Evolutionary conservation across 805 yeast genomes (phyloP).

Genomic region (Candida germanica): DNA sequence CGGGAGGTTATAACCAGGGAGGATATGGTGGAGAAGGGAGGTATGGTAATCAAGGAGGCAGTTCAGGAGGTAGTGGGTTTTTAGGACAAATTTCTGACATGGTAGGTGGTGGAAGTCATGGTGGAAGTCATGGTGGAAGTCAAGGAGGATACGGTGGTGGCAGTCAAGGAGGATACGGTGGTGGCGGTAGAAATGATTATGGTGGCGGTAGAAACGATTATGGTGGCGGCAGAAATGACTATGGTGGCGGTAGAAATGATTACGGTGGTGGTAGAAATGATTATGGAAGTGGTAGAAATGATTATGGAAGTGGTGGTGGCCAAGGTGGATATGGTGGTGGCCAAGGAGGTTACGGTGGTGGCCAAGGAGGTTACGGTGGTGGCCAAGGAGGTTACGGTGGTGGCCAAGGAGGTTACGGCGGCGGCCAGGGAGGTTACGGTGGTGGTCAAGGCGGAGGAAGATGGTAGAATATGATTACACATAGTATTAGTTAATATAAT

Average conservation of each 20-base stretch:
- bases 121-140: conserved; percentile 19
- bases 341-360: conserved; percentile 8
- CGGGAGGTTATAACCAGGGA: conserved; percentile 10
- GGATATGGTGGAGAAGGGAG: conserved; percentile 18
- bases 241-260: conserved; percentile 8
- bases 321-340: conserved; percentile 8
- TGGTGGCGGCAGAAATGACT: conserved; percentile 11
- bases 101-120: conserved; percentile 11
- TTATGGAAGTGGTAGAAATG: conserved; percentile 12
- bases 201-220: conserved; percentile 8
- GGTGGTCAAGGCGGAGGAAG: conserved; percentile 17
- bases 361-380: conserved; percentile 9
- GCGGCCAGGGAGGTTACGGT: background rate
- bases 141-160: conserved; percentile 17
- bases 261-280: conserved; percentile 3
- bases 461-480: no score
- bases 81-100: background rate
- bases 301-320: conserved; percentile 13
- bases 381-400: conserved; percentile 1
- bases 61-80: conserved; percentile 3
- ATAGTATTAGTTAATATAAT: no score
- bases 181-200: conserved; percentile 8
- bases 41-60: conserved; percentile 15
- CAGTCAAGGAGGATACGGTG: conserved; percentile 8
- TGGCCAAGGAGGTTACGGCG: background rate